A percentile compares a stretch with the other conserved stretches of the same genome.
Evolutionary conservation across 148 eudicot species (phyloP).

Genomic region (Linanthus parryae): DNA sequence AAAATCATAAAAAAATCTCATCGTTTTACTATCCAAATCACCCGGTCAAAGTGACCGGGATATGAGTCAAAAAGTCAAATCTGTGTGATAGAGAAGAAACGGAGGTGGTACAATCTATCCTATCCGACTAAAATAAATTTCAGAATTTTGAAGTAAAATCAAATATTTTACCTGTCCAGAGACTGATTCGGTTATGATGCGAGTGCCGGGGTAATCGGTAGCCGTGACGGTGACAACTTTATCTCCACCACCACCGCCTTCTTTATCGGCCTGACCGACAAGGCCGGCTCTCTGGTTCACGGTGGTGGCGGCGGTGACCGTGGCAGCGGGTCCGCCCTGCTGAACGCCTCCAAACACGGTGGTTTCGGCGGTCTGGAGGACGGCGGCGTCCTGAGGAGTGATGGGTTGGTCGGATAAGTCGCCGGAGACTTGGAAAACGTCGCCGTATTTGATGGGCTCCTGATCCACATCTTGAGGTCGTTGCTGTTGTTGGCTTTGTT

Average conservation of each 20-base stretch:
- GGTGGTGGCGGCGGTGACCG: conserved; percentile 57
- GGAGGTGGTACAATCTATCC: too few relatives aligned
- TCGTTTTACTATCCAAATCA: too few relatives aligned
- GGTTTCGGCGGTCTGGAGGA: conserved; percentile 66
- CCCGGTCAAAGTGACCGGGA: too few relatives aligned
- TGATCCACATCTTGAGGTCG: conserved; percentile 16
- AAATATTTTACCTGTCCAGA: conserved; percentile 74
- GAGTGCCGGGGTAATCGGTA: conserved; percentile 35
- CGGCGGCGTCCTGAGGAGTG: conserved; percentile 55
- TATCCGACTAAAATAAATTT: too few relatives aligned
- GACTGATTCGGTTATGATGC: conserved; percentile 52
- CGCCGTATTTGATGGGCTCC: conserved; percentile 63
- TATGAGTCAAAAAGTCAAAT: too few relatives aligned
- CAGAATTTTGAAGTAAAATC: too few relatives aligned
- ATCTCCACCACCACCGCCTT: conserved; percentile 20
- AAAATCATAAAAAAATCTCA: too few relatives aligned
- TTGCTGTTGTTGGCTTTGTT: conserved; percentile 42
- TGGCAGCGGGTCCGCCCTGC: conserved; percentile 52
- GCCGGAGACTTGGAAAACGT: conserved; percentile 56
- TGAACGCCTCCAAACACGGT: conserved; percentile 34
- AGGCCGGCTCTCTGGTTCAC: conserved; percentile 50
- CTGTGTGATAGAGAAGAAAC: too few relatives aligned
- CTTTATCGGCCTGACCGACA: conserved; percentile 36
- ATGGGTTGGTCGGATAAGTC: conserved; percentile 47
- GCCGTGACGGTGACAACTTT: conserved; percentile 49